A percentile compares a stretch with the other conserved stretches of the same genome.
Evolutionary conservation across 441 rosid genomes (phyloP).

Genomic region (Adansonia gregorii): DNA sequence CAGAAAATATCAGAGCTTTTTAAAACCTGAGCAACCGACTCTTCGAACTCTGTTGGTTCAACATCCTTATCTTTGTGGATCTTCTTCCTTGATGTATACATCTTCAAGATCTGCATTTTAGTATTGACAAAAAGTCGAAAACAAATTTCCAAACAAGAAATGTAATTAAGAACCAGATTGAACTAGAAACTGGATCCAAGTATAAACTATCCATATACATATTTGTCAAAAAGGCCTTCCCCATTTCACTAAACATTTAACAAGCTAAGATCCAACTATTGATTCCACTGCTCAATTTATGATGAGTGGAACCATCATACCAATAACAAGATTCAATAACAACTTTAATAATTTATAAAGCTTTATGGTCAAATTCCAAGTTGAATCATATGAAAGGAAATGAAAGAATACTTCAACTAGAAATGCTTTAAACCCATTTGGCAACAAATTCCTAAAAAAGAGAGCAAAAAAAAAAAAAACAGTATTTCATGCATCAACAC

Average conservation of each 20-base stretch:
- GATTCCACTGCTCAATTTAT: neutral
- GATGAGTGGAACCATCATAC: neutral
- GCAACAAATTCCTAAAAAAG: neutral
- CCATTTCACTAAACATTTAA: neutral
- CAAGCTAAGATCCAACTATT: neutral
- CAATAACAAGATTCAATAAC: neutral
- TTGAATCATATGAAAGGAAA: neutral
- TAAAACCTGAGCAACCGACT: slow-evolving; percentile 65
- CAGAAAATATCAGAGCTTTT: neutral
- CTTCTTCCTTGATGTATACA: slow-evolving; percentile 31
- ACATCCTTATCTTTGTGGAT: slow-evolving; percentile 66
- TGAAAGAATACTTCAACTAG: neutral
- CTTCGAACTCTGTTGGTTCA: slow-evolving; percentile 66
- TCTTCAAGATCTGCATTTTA: slow-evolving; percentile 32
- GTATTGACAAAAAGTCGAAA: neutral
- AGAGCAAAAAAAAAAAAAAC: neutral
- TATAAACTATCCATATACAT: neutral
- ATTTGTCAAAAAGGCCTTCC: neutral
- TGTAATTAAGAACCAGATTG: neutral
- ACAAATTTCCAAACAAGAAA: neutral
- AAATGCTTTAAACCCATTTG: neutral
- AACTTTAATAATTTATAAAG: neutral
- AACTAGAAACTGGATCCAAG: neutral
- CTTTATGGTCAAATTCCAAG: neutral
- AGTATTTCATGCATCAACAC: neutral